Evolutionary conservation across 192 early-diverging fungal species (phyloP).

Genomic region (Coemansia sp.): DNA sequence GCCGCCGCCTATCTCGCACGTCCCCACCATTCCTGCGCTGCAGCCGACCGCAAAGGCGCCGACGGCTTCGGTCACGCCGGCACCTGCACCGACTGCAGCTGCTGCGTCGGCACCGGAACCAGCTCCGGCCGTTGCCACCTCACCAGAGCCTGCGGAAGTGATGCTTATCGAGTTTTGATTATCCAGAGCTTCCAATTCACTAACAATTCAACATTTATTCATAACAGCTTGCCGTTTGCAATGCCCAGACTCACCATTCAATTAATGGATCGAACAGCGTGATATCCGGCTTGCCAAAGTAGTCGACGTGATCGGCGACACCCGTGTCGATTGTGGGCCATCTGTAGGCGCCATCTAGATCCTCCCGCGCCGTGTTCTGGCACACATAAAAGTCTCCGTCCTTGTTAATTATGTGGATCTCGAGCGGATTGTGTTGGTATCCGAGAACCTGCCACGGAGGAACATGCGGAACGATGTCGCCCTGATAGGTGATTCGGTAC

Average conservation of each 20-base stretch:
- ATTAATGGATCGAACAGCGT: constrained; percentile 25
- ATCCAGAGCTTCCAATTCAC: no score
- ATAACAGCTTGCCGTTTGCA: neutral
- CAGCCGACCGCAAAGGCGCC: constrained; percentile 15
- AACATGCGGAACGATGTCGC: constrained; percentile 45
- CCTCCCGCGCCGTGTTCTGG: constrained; percentile 46
- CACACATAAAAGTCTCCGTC: constrained; percentile 45
- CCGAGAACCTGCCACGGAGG: constrained; percentile 52
- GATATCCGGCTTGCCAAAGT: constrained; percentile 51
- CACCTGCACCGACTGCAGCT: neutral
- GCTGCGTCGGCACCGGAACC: neutral
- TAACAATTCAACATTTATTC: neutral
- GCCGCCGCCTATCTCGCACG: constrained; percentile 20
- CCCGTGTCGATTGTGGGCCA: constrained; percentile 51
- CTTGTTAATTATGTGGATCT: constrained; percentile 48
- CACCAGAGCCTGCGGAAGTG: constrained; percentile 29
- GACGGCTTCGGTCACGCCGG: neutral
- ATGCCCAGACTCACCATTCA: constrained; percentile 19
- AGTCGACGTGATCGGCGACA: constrained; percentile 42
- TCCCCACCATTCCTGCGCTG: constrained; percentile 41
- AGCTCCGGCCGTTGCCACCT: neutral
- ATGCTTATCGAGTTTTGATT: constrained; percentile 32
- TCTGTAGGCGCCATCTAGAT: constrained; percentile 48
- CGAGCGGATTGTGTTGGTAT: constrained; percentile 50
- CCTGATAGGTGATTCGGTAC: constrained; percentile 41